Evolutionary conservation across 768 basidiomycete genomes (phyloP), one percentile per base, ranked within the genome.

Genomic region (Trametes punicea): DNA sequence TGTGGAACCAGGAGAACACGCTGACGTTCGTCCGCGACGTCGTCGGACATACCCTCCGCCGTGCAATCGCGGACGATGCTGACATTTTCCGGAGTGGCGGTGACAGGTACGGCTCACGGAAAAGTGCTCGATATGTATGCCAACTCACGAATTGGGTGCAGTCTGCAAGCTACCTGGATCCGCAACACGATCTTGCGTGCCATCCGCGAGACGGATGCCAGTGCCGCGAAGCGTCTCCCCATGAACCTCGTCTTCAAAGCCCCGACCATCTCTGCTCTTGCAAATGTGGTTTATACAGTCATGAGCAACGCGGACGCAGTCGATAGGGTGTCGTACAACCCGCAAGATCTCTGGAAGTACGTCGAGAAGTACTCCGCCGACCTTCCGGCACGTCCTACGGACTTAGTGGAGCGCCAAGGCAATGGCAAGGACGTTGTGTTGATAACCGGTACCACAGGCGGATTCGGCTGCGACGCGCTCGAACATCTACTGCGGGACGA

Each of bases 1-100:
- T 51, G 2, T 75, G 73, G 70, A 64, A 64, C 15, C 33, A 56
- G 3, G 49, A 51, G 2, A 58, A 56, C 16, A 65, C 65, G 5
- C 33, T 64, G 1, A 59, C 51, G 0, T 77, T 73, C 55, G 71
- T 76, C 8, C 66, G 70, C 8, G 55, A 55, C 11, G 69, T 71
- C 5, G 69, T 79, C 13, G 47, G 61, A 20, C 69, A 66, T 31
- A 68, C 78, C 10, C 51, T 78, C 54, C 40, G 47, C 4, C 55
- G 54, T 1, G 29, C 53, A 0, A 42, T 74, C 16, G 48, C 54
- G 6, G 74, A 77, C 53, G 62, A 66, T 4, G 74, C 69, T 16
- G 73, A 75, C 45, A 60, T 78, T 23, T 76, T 77, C 56, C 67
- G 73, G 31, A 55, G 67, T 29, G 76, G 76, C 2, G 74, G 74